Base-by-base conservation (phyloP, 805 yeast species). In the Candida odintsovae region DNA sequence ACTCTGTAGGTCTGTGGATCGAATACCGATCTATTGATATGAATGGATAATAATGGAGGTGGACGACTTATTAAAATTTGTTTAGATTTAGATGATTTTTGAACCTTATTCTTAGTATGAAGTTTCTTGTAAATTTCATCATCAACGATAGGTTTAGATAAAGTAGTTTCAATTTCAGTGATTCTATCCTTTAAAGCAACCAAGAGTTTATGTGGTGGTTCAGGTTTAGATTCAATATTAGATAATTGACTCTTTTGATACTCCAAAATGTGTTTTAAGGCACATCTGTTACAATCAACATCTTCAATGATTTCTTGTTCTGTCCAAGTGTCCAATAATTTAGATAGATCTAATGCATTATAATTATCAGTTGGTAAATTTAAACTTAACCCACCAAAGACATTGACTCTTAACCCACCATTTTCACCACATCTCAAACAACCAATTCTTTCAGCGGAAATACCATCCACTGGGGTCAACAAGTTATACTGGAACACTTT, bases 271-370 rank as follows among this genome's bases (percentile, higher is more conserved):
- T 81, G 82, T 25, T 65, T 64, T 53, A 92, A 71, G 3, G 95
- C 92, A 70, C 98, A 92, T 57, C 98, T 75, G 59, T 90, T 89
- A 70, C 99, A 92, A 65, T 90, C 92, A 33, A 92, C 99, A 40
- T 90, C 96, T 54, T 88, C 90, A 48, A 92, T 90, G 20, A 86
- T 78, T 61, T 92, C 99, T 36, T 90, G 87, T 47, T 78, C 74
- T 6, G 73, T 78, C 88, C 90, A 87, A 38, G 80, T 78, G 40
- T 74, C 69, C 50, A 87, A 64, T 44, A 86, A 69, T 16, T 75
- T 79, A 6, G 75, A 64, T 46, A 86, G 66, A 40, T 68, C 67
- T 33, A 73, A 65, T 1, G 72, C 60, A 31, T 73, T 73, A 40
- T 64, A 65, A 41, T 63, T 66, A 41, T 69, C 71, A 38, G 73